phyloP scores from a whole-genome alignment of 306 rosid genomes.

The Begonia loranthoides region DNA sequence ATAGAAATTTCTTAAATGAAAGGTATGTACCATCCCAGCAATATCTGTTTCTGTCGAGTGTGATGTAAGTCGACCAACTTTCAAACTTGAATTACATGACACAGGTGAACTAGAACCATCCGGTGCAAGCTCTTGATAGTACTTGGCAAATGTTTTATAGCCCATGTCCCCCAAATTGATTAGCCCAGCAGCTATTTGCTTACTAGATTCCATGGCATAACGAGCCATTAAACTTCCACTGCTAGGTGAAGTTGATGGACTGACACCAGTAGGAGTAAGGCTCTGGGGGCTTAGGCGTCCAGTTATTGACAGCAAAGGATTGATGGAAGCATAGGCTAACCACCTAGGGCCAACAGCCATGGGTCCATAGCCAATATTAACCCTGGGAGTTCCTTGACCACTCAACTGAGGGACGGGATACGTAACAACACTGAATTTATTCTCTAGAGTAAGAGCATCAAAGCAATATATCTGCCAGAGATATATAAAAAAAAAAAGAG shows the following conservation, averaged over 20 bases:
- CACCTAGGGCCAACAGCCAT: conserved; percentile 95
- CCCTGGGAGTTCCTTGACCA: conserved; percentile 70
- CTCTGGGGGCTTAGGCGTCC: conserved; percentile 82
- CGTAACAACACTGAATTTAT: conserved; percentile 84
- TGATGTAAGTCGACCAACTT: conserved; percentile 57
- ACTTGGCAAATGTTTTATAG: conserved; percentile 82
- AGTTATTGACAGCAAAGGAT: conserved; percentile 48
- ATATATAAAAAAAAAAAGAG: conserved; percentile 5
- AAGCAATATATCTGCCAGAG: conserved; percentile 87
- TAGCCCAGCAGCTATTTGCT: conserved; percentile 81
- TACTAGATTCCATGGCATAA: conserved; percentile 97
- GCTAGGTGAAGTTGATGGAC: conserved; percentile 94
- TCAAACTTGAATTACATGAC: conserved; percentile 67
- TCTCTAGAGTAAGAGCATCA: conserved; percentile 91
- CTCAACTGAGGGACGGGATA: conserved; percentile 92
- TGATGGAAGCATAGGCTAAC: conserved; percentile 89
- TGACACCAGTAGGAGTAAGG: conserved; percentile 77
- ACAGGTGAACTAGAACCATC: conserved; percentile 90
- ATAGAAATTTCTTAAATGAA: conserved; percentile 9
- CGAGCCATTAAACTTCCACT: conserved; percentile 82
- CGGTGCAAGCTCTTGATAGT: conserved; percentile 77
- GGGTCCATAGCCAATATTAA: conserved; percentile 92
- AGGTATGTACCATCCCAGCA: conserved; percentile 63
- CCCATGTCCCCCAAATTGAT: conserved; percentile 88
- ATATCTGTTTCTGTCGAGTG: conserved; percentile 53